These are phyloP conservation scores for Polygonum maritimum DNA, from an alignment of 148 eudicot genomes.

Conservation along the genomic window DNA sequence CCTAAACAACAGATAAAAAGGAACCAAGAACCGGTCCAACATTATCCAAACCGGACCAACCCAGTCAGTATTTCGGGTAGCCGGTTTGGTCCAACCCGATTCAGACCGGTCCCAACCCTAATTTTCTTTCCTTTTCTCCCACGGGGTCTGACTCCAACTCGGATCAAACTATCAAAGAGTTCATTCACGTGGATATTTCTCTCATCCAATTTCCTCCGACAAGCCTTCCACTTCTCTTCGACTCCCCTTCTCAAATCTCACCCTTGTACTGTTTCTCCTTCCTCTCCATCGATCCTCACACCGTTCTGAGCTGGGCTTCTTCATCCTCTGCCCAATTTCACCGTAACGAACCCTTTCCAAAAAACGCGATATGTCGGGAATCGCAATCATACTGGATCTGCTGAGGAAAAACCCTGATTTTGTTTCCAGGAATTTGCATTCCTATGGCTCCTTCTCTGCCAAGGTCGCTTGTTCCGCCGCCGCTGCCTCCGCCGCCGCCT, in stretches of 20 bases:
- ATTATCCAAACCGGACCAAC: neutral
- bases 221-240: neutral
- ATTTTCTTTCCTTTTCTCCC: neutral
- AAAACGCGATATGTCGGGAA: slow-evolving; percentile 43
- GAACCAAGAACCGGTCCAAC: no score
- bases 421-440: slow-evolving; percentile 34
- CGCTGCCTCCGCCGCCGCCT: slow-evolving; percentile 31
- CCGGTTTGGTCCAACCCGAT: neutral
- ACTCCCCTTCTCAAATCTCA: neutral
- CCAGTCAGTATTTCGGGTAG: neutral
- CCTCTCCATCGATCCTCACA: neutral
- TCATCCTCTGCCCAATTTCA: neutral
- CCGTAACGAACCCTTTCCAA: neutral
- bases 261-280: neutral
- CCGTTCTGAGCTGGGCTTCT: neutral
- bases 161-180: neutral
- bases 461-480: slow-evolving; percentile 38
- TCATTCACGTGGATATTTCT: neutral
- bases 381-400: slow-evolving; percentile 57
- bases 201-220: neutral
- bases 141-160: no score
- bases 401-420: slow-evolving; percentile 48
- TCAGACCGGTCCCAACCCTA: neutral
- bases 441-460: slow-evolving; percentile 42
- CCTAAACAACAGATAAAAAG: no score